phyloP scores from a whole-genome alignment of 1,139 yeast species.

The Taphrina flavorubra region DNA sequence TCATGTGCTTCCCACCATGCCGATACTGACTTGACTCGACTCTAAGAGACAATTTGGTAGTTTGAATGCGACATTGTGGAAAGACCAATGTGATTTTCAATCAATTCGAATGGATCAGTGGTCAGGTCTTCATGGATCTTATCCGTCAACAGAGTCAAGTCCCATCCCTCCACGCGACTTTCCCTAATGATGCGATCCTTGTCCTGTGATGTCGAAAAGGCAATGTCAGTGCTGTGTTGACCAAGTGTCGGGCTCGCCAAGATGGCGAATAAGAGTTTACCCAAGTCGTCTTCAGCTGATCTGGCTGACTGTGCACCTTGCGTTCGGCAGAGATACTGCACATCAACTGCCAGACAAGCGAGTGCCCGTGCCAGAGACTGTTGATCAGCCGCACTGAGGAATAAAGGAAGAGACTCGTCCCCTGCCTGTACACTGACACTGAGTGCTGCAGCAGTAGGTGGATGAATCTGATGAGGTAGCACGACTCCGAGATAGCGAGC shows the following conservation, averaged over 20 bases:
- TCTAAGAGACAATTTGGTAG: neutral
- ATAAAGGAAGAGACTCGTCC: neutral
- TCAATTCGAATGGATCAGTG: slow-evolving; percentile 25
- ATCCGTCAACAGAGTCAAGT: neutral
- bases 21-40: no score
- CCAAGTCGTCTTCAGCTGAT: slow-evolving; percentile 12
- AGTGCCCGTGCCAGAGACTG: slow-evolving; percentile 7
- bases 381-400: neutral
- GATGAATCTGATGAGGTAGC: slow-evolving; percentile 17
- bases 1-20: no score
- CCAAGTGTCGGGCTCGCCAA: slow-evolving; percentile 11
- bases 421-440: neutral
- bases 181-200: slow-evolving; percentile 14
- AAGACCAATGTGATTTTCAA: slow-evolving; percentile 8
- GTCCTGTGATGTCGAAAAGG: slow-evolving; percentile 5
- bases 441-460: neutral
- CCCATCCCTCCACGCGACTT: slow-evolving; percentile 2
- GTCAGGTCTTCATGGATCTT: slow-evolving; percentile 18
- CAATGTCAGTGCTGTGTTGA: slow-evolving; percentile 10
- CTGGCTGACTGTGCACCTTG: neutral
- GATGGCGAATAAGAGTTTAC: slow-evolving; percentile 9
- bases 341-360: slow-evolving; percentile 11
- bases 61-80: slow-evolving; percentile 8
- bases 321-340: slow-evolving; percentile 8
- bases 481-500: slow-evolving; percentile 27